These are phyloP conservation scores for Aquilaria sinensis DNA, from an alignment of 345 rosid genomes.

Conservation along the genomic window DNA sequence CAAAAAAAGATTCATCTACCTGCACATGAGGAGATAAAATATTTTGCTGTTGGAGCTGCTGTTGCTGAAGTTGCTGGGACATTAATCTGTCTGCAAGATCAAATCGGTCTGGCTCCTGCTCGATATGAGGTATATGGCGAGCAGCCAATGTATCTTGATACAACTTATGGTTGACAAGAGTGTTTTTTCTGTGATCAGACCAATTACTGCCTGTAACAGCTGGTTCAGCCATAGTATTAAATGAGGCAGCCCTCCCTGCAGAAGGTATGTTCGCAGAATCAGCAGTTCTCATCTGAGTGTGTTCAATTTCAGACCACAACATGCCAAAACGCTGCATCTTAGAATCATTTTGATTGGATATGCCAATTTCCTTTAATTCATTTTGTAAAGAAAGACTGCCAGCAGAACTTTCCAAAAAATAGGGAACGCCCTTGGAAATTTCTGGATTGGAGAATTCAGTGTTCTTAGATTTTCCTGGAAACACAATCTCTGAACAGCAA, in stretches of 20 bases:
- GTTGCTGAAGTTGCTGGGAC: slow-evolving; percentile 44
- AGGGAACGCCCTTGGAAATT: slow-evolving; percentile 22
- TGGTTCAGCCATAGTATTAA: slow-evolving; percentile 29
- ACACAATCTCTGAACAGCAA: slow-evolving; percentile 47
- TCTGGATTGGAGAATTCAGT: slow-evolving; percentile 25
- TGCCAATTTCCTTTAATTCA: slow-evolving; percentile 21
- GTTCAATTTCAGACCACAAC: slow-evolving; percentile 63
- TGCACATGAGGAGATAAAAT: slow-evolving; percentile 32
- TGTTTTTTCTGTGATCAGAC: slow-evolving; percentile 39
- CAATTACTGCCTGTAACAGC: slow-evolving; percentile 30
- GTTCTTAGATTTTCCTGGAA: slow-evolving; percentile 54
- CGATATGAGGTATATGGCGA: slow-evolving; percentile 28
- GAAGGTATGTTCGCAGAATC: slow-evolving; percentile 30
- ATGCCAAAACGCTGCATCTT: slow-evolving; percentile 57
- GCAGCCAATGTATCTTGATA: slow-evolving; percentile 36
- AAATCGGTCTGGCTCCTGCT: slow-evolving; percentile 36
- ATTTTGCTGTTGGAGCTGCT: slow-evolving; percentile 40
- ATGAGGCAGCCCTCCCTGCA: slow-evolving; percentile 25
- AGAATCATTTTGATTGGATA: slow-evolving; percentile 32
- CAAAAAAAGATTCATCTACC: slow-evolving; percentile 30
- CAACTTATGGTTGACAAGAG: slow-evolving; percentile 24
- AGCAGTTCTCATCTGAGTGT: slow-evolving; percentile 28
- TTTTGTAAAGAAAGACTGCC: slow-evolving; percentile 23
- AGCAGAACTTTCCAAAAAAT: slow-evolving; percentile 16
- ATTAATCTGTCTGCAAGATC: slow-evolving; percentile 41